Evolutionary conservation across 2,329 filamentous ascomycete species (phyloP).

Genomic region (Arthrinium phaeospermum): DNA sequence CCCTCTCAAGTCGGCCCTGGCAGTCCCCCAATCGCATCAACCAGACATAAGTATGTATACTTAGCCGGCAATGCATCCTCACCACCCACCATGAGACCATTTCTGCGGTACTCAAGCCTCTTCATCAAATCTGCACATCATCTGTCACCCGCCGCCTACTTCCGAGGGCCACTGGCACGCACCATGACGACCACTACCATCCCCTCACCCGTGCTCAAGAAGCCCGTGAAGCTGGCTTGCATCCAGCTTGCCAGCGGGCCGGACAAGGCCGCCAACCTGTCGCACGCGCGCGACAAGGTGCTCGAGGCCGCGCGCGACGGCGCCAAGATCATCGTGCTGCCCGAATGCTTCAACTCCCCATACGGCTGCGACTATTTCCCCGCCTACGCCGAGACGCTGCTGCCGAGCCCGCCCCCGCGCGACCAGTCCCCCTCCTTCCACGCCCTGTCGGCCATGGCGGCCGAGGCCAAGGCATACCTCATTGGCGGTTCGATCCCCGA

Average conservation of each 20-base stretch:
- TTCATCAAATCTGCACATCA: slow-evolving; percentile 26
- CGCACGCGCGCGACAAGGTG: slow-evolving; percentile 80
- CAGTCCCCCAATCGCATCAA: not conserved
- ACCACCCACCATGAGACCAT: slow-evolving; percentile 33
- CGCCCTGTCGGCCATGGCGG: slow-evolving; percentile 79
- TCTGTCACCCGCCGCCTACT: slow-evolving; percentile 14
- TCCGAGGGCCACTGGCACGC: slow-evolving; percentile 28
- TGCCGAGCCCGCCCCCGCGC: slow-evolving; percentile 72
- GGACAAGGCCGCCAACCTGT: slow-evolving; percentile 86
- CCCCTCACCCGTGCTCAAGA: slow-evolving; percentile 63
- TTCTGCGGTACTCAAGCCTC: slow-evolving; percentile 30
- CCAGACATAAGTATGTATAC: not conserved
- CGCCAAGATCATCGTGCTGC: slow-evolving; percentile 87
- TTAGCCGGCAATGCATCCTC: slow-evolving; percentile 25
- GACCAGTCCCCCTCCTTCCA: slow-evolving; percentile 83
- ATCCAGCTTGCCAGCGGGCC: slow-evolving; percentile 81
- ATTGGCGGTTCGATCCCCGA: slow-evolving; percentile 95
- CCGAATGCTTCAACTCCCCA: slow-evolving; percentile 98
- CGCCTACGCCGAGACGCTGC: slow-evolving; percentile 87
- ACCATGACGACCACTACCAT: slow-evolving; percentile 35
- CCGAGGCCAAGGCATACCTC: slow-evolving; percentile 79
- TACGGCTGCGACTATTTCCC: slow-evolving; percentile 93
- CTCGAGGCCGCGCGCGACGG: slow-evolving; percentile 77
- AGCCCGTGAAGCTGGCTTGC: slow-evolving; percentile 79
- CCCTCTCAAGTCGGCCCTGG: slow-evolving; percentile 2